These are phyloP conservation scores for Jamesozyma spencerorum DNA, from an alignment of 805 yeast genomes.

Conservation along the genomic window DNA sequence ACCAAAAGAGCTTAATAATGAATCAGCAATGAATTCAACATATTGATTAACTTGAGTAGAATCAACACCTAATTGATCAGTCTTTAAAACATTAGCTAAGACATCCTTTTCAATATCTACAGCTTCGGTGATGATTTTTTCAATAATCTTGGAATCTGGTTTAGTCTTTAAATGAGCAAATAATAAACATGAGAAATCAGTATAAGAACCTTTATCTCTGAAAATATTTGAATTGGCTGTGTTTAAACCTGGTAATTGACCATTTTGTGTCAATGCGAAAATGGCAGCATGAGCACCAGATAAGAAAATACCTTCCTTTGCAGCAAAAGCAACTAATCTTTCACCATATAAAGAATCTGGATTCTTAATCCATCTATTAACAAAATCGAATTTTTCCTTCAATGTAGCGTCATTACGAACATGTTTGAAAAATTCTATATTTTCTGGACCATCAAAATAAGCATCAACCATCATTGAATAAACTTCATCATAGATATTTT, in stretches of 20 bases:
- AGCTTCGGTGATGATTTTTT: constrained; percentile 85
- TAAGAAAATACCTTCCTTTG: constrained; percentile 96
- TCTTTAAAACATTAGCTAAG: constrained; percentile 86
- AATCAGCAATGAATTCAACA: constrained; percentile 93
- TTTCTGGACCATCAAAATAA: constrained; percentile 88
- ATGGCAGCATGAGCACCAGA: constrained; percentile 95
- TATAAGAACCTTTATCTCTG: constrained; percentile 96
- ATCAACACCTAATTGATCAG: constrained; percentile 88
- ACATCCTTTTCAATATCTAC: constrained; percentile 86
- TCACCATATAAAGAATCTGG: constrained; percentile 81
- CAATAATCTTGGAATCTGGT: constrained; percentile 68
- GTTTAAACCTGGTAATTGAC: constrained; percentile 94
- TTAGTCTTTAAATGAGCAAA: constrained; percentile 87
- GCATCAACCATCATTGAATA: constrained; percentile 88
- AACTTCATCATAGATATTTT: constrained; percentile 94
- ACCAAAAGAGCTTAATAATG: constrained; percentile 81
- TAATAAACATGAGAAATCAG: constrained; percentile 92
- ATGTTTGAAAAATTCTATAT: constrained; percentile 81
- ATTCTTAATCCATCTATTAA: constrained; percentile 88
- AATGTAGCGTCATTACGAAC: constrained; percentile 88
- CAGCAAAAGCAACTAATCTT: constrained; percentile 94
- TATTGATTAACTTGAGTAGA: constrained; percentile 85
- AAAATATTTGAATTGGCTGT: constrained; percentile 93
- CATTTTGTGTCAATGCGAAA: constrained; percentile 95
- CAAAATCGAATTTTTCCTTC: constrained; percentile 94